A percentile compares a stretch with the other conserved stretches of the same genome.
phyloP scores from a whole-genome alignment of 1,284 basidiomycete species.

The Gymnopus androsaceus region DNA sequence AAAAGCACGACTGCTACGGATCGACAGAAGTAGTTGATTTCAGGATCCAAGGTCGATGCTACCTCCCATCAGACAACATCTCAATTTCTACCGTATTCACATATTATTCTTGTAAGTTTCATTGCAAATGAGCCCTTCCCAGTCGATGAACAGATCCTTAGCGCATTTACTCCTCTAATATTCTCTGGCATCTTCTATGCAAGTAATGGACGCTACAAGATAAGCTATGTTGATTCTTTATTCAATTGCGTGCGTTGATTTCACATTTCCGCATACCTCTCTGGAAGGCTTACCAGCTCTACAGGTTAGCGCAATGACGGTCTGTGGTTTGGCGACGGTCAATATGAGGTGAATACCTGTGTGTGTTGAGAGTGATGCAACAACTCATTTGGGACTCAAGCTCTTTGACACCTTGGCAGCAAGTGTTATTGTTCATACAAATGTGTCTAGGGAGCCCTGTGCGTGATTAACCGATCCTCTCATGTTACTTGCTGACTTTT shows the following conservation, averaged over 20 bases:
- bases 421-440: conserved; percentile 70
- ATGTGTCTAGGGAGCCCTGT: conserved; percentile 77
- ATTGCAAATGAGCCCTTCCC: background rate
- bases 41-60: no score
- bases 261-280: no score
- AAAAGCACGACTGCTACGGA: no score
- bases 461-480: conserved; percentile 29
- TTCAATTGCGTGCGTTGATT: conserved; percentile 75
- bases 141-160: conserved; percentile 31
- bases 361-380: no score
- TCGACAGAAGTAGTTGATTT: no score
- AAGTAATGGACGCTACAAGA: conserved; percentile 65
- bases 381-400: no score
- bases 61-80: conserved; percentile 42
- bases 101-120: conserved; percentile 51
- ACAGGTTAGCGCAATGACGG: conserved; percentile 79
- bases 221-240: conserved; percentile 73
- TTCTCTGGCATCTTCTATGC: conserved; percentile 75
- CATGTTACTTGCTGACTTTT: background rate
- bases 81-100: conserved; percentile 74
- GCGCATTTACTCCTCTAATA: conserved; percentile 74
- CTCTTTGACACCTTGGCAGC: conserved; percentile 74
- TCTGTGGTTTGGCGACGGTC: conserved; percentile 76
- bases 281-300: no score
- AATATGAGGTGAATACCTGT: no score